These are phyloP conservation scores for Russula olivacea DNA, from an alignment of 768 basidiomycete species.

Conservation along the genomic window DNA sequence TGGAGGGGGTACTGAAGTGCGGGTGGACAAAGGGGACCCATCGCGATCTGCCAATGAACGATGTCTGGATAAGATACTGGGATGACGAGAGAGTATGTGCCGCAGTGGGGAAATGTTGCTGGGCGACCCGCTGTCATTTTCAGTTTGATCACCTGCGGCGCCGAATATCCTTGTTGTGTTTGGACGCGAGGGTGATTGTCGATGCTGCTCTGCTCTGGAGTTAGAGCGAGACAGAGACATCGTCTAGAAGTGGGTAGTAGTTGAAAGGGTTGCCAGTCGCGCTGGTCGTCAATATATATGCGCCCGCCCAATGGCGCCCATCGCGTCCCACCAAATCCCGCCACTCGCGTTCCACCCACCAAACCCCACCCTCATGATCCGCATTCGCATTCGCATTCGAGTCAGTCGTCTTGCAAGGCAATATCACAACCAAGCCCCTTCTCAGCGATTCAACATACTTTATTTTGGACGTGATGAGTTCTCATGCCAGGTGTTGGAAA, in stretches of 20 bases:
- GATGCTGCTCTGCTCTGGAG: slow-evolving; percentile 3
- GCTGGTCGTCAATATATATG: background rate
- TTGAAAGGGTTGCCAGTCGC: background rate
- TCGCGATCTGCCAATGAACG: slow-evolving; percentile 13
- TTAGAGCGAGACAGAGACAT: slow-evolving; percentile 20
- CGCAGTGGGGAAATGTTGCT: slow-evolving; percentile 14
- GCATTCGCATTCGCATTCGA: background rate
- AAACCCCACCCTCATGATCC: background rate
- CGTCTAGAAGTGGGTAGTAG: background rate
- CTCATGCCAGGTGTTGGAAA: slow-evolving; percentile 65
- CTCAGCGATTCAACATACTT: slow-evolving; percentile 59
- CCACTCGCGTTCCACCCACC: too few species aligned
- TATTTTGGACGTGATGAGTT: slow-evolving; percentile 89
- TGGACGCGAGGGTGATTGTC: slow-evolving; percentile 2
- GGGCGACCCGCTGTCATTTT: background rate
- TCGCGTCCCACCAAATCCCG: too few species aligned
- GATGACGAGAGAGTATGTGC: slow-evolving; percentile 17
- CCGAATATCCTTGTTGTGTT: slow-evolving; percentile 15
- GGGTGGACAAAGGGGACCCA: background rate
- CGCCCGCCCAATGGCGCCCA: background rate
- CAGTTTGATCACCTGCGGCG: slow-evolving; percentile 5
- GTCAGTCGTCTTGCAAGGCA: slow-evolving; percentile 1
- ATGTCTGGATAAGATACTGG: slow-evolving; percentile 18
- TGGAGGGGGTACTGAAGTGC: background rate
- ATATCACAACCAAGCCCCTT: slow-evolving; percentile 2